Conservation (phyloP, 768 basidiomycete genomes). For the Kwoniella sp. region DNA sequence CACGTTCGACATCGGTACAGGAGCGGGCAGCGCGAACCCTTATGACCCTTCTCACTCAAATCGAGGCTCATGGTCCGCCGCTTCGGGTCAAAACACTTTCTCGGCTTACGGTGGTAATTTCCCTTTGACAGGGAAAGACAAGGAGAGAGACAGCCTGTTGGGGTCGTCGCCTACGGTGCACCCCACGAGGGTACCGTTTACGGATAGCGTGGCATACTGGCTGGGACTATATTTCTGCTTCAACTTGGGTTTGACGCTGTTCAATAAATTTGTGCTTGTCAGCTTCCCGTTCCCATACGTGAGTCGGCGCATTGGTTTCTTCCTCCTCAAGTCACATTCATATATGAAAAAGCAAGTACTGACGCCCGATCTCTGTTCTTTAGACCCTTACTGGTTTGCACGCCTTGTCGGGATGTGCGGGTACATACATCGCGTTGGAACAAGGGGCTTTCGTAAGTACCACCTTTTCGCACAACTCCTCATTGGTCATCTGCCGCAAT, state of each 20-base stretch:
- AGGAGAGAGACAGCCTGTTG: conserved; percentile 5
- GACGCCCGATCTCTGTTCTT: neutral
- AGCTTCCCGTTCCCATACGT: conserved; percentile 90
- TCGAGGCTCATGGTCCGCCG: conserved; percentile 4
- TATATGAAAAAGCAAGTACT: neutral
- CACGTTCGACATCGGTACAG: neutral
- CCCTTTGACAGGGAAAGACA: conserved; percentile 19
- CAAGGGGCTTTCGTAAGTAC: conserved; percentile 62
- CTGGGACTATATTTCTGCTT: conserved; percentile 81
- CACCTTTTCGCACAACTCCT: neutral
- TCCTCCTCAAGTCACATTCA: neutral
- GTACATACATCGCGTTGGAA: conserved; percentile 70
- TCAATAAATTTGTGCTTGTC: conserved; percentile 90
- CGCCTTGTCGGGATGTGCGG: conserved; percentile 79
- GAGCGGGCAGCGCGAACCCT: conserved; percentile 12
- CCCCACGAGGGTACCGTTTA: conserved; percentile 23
- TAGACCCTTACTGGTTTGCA: conserved; percentile 86
- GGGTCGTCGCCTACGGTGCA: conserved; percentile 22
- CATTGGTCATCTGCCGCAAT: neutral
- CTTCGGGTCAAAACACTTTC: neutral
- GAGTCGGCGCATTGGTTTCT: conserved; percentile 27
- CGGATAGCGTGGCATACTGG: conserved; percentile 61
- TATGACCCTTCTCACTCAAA: conserved; percentile 15
- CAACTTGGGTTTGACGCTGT: conserved; percentile 89
- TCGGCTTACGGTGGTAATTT: conserved; percentile 11